These are phyloP conservation scores for Acanthamoeba divionensis DNA, from an alignment of 208 protist genomes.

Conservation along the genomic window DNA sequence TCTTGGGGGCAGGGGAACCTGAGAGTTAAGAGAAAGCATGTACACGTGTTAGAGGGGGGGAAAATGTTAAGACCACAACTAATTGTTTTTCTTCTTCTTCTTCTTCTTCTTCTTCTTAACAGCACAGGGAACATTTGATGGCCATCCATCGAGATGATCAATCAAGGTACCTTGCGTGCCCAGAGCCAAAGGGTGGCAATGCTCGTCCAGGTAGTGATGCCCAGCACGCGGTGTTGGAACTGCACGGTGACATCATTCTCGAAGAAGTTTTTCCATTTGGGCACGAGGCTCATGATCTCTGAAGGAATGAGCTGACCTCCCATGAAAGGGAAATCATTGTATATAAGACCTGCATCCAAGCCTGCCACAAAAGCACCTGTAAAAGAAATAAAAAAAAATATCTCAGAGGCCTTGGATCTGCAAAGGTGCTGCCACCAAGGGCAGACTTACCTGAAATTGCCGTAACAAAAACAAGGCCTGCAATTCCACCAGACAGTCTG, in stretches of 20 bases:
- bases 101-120: background rate
- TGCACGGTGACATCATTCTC: constrained; percentile 77
- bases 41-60: background rate
- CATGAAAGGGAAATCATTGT: constrained; percentile 79
- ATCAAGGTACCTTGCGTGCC: background rate
- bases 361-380: constrained; percentile 79
- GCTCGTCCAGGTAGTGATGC: constrained; percentile 49
- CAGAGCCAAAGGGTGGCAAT: constrained; percentile 23
- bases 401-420: background rate
- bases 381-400: background rate
- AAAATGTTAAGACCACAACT: background rate
- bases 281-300: constrained; percentile 42
- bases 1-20: constrained; percentile 6
- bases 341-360: constrained; percentile 77
- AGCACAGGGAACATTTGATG: background rate
- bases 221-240: constrained; percentile 78
- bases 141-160: background rate
- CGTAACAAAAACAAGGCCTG: constrained; percentile 17
- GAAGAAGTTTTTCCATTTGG: constrained; percentile 67
- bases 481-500: background rate
- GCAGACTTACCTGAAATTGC: constrained; percentile 25
- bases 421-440: constrained; percentile 54
- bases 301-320: constrained; percentile 61
- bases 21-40: background rate
- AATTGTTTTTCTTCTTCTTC: background rate